Evolutionary conservation across 1,284 basidiomycete species (phyloP).

Genomic region (Rhodotorula sp.): DNA sequence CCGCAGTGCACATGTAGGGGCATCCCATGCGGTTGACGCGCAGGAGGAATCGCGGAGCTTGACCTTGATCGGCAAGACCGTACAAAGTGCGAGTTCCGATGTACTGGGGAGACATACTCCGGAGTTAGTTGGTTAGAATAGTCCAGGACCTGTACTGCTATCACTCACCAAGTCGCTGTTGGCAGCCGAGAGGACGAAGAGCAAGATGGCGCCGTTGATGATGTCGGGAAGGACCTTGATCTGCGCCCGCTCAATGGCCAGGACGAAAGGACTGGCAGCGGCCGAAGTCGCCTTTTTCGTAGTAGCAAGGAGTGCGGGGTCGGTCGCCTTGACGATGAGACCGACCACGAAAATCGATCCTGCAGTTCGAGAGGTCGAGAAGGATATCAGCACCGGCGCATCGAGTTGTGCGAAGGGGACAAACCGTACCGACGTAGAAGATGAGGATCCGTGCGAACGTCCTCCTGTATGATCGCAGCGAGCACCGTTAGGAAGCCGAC

Average conservation of each 20-base stretch:
- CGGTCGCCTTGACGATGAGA: constrained; percentile 66
- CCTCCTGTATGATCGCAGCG: constrained; percentile 42
- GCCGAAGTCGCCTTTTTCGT: constrained; percentile 54
- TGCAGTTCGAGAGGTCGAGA: background rate
- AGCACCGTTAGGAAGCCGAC: no score
- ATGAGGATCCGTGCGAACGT: constrained; percentile 68
- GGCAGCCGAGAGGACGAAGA: constrained; percentile 78
- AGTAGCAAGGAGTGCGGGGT: constrained; percentile 57
- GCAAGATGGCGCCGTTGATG: constrained; percentile 64
- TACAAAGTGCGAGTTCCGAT: constrained; percentile 76
- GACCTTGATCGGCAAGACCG: constrained; percentile 68
- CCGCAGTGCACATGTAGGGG: constrained; percentile 51
- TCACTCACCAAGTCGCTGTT: constrained; percentile 62
- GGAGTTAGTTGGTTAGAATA: constrained; percentile 46
- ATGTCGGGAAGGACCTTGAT: constrained; percentile 67
- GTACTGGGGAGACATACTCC: constrained; percentile 53
- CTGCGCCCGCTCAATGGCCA: constrained; percentile 74
- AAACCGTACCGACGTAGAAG: constrained; percentile 57
- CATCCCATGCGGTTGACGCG: constrained; percentile 54
- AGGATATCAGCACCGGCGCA: background rate
- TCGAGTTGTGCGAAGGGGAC: background rate
- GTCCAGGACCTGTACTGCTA: no score
- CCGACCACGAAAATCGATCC: constrained; percentile 59
- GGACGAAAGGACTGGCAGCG: constrained; percentile 71
- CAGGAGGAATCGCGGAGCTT: constrained; percentile 60